Conservation (phyloP, 176 grass and related monocot species). For the Thinopyrum elongatum region DNA sequence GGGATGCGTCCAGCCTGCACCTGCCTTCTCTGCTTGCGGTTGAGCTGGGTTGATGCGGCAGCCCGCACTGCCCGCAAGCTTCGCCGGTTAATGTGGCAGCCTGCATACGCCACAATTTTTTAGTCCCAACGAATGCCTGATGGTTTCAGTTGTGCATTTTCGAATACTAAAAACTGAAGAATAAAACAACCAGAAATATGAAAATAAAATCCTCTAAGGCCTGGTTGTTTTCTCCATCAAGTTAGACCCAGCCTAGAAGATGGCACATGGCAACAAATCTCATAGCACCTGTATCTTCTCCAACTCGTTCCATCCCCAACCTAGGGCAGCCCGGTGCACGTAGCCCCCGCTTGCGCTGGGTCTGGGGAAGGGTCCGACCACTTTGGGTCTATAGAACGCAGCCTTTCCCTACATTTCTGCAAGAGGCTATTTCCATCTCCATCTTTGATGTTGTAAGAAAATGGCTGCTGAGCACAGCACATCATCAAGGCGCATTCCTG, state of each 20-base stretch:
- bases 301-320: background rate
- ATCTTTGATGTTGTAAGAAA: background rate
- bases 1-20: background rate
- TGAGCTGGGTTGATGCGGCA: background rate
- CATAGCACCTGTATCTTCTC: background rate
- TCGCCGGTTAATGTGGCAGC: background rate
- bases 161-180: background rate
- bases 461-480: background rate
- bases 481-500: background rate
- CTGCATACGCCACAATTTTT: background rate
- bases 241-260: no score
- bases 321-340: no score
- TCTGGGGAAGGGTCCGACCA: no score
- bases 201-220: background rate
- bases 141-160: background rate
- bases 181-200: background rate
- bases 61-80: background rate
- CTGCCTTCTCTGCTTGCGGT: background rate
- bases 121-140: background rate
- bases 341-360: no score
- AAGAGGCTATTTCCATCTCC: background rate
- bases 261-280: background rate
- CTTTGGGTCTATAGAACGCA: no score
- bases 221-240: background rate
- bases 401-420: no score